These are phyloP conservation scores for Diplocarpon mali DNA, from an alignment of 2,329 filamentous ascomycete genomes.

Conservation along the genomic window DNA sequence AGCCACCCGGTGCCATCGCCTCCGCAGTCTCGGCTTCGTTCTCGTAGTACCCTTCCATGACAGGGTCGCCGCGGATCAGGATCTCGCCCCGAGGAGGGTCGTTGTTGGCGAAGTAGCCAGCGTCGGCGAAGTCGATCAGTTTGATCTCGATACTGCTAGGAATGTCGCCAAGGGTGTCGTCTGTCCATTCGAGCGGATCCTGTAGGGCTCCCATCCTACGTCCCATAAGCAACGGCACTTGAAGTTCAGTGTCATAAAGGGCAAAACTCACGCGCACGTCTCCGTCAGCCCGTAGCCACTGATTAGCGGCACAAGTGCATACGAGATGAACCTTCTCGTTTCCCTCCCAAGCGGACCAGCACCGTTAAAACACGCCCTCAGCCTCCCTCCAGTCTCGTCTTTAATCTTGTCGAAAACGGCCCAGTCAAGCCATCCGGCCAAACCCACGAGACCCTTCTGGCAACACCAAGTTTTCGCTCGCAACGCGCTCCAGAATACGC, in stretches of 20 bases:
- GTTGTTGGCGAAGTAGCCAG: constrained; percentile 58
- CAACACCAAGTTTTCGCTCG: constrained; percentile 46
- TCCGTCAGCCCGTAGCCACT: constrained; percentile 88
- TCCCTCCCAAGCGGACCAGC: constrained; percentile 78
- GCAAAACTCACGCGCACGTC: constrained; percentile 54
- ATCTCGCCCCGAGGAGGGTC: constrained; percentile 76
- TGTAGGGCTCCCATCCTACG: constrained; percentile 68
- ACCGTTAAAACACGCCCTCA: constrained; percentile 87
- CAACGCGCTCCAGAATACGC: constrained; percentile 62
- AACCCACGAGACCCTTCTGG: constrained; percentile 34
- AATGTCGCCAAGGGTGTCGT: constrained; percentile 63
- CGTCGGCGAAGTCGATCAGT: constrained; percentile 76
- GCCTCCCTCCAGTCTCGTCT: constrained; percentile 71
- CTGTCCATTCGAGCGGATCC: constrained; percentile 75
- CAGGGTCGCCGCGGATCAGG: constrained; percentile 65
- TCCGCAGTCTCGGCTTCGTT: constrained; percentile 73
- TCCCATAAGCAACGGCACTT: too few species aligned
- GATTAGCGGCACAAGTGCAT: constrained; percentile 87
- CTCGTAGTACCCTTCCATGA: constrained; percentile 68
- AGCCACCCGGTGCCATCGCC: constrained; percentile 62
- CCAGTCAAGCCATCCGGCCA: constrained; percentile 58
- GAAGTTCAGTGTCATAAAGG: too few species aligned
- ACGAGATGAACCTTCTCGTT: constrained; percentile 78
- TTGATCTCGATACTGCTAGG: constrained; percentile 72
- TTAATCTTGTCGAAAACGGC: constrained; percentile 86